phyloP scores from a whole-genome alignment of 257 asterid species.

The Gardenia jasminoides region DNA sequence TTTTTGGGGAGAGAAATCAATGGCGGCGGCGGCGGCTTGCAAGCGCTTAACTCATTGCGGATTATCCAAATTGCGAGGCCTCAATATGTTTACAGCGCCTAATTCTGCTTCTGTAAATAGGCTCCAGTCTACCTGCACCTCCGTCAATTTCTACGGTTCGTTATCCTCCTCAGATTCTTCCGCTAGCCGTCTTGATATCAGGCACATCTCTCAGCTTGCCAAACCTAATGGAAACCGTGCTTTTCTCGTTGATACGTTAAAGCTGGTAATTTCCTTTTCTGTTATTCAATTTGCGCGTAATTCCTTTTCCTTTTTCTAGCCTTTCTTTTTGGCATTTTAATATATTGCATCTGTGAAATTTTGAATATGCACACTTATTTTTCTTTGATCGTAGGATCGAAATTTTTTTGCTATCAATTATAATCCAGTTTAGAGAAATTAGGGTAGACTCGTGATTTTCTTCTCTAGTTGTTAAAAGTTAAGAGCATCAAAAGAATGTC shows the following conservation, averaged over 20 bases:
- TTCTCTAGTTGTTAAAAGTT: background rate
- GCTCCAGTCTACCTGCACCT: constrained; percentile 9
- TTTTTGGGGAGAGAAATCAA: constrained; percentile 1
- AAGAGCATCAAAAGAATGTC: background rate
- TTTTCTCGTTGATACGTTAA: constrained; percentile 54
- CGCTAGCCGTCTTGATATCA: constrained; percentile 22
- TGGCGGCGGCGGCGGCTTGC: constrained; percentile 35
- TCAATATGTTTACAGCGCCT: constrained; percentile 16
- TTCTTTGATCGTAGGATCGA: background rate
- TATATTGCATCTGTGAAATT: background rate
- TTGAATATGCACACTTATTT: background rate
- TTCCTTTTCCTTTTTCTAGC: background rate
- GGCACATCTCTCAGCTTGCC: constrained; percentile 52
- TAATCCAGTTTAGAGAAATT: background rate
- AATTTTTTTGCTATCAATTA: background rate
- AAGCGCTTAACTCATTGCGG: constrained; percentile 31
- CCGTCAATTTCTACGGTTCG: constrained; percentile 25
- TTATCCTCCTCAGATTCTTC: constrained; percentile 31
- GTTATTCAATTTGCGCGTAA: background rate
- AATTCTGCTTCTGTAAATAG: constrained; percentile 13
- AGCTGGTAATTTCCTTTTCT: constrained; percentile 37
- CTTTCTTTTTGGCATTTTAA: background rate
- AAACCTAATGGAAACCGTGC: constrained; percentile 40
- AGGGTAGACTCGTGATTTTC: background rate
- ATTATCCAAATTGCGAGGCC: constrained; percentile 28